Evolutionary conservation across 768 basidiomycete species (phyloP), one percentile per base, ranked within the genome.

Genomic region (Cubamyces lactineus): DNA sequence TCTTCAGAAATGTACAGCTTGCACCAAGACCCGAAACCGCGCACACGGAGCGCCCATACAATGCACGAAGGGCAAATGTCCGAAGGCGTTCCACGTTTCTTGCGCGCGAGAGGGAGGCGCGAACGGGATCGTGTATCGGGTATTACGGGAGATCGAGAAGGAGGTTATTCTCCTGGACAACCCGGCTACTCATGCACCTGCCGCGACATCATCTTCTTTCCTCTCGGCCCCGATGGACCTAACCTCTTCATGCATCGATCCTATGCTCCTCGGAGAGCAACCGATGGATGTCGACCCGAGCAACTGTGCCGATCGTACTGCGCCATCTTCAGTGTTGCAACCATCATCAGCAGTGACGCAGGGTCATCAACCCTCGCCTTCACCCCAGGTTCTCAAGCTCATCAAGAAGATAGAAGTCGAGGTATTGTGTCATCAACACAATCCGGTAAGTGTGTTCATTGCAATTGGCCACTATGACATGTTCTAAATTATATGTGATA

Each of bases 1-100:
- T 17, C 30, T n/a, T 1, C 59, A 98, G 94, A 97, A 96, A 89
- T 99, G 96, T 73, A 83, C 87, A 7, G 84, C 87, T 0, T 98
- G 96, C 72, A 79, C 82, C n/a, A 92, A 87, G 72, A 81, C 77
- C 45, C 80, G 81, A 38, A 73, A 79, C 12, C 91, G 88, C 69
- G 78, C 76, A 0, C 92, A 92, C 63, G 92, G 89, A 17, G 91
- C 89, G 0, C 89, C 89, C 24, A 87, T 97, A 24, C 96, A 98
- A 71, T 98, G 96, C 72, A 92, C 92, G 16, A 93, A 92, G 74
- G 95, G 94, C 47, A 96, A 95, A 76, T 98, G 96, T 68, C 82
- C 91, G 12, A 92, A 91, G 71, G 92, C 96, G 0, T 97, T 94
- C 76, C 96, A 98, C 70, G 89, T 97, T 28, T 89, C 87, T 3